Base-by-base conservation (phyloP, 202 grass and related monocot genomes). In the Saccharum hybrid region DNA sequence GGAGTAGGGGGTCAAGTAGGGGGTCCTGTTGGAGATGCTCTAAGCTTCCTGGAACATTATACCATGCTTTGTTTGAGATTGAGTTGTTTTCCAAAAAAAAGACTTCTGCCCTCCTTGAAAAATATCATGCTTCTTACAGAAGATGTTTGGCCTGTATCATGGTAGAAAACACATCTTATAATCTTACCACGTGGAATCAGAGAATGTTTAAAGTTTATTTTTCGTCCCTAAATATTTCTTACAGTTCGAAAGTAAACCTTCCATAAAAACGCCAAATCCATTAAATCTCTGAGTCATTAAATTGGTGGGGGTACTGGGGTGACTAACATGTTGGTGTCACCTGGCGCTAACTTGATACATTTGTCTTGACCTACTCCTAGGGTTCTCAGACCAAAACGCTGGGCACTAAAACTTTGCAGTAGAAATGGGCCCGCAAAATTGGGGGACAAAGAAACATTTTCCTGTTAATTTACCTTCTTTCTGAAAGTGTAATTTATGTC, bases 41-140 rank as follows among this genome's bases (percentile, higher is more conserved):
- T 86, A n/a, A n/a, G 83, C 84, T 82, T 85, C 76, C 71, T 84
- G 26, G 61, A 82, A 38, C 78, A 60, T 75, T 74, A 52, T 83
- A 72, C 19, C 54, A 64, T 85, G 12, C 42, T 82, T 54, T 66
- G 5, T 39, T 76, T 82, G n/a, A 42, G 67, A 65, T 75, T 26
- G 38, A 49, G 83, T 74, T 28, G 49, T 81, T 80, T 76, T 26
- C 1, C 21, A 10, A 22, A 23, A 30, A 34, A 74, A 37, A 10
- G 63, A 37, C 5, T 52, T 39, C 39, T 81, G 12, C 30, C 3
- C 52, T 18, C 3, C 52, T 18, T 33, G 33, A 28, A 42, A 37
- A 74, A 46, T 86, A 4, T 63, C 8, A 3, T 78, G 28, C 30
- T 78, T 78, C 30, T 66, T 66, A 66, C 5, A 52, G 51, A 71